A percentile compares a stretch with the other conserved stretches of the same genome.
phyloP scores from a whole-genome alignment of 2,329 filamentous ascomycete species.

The Monosporascus sp. region DNA sequence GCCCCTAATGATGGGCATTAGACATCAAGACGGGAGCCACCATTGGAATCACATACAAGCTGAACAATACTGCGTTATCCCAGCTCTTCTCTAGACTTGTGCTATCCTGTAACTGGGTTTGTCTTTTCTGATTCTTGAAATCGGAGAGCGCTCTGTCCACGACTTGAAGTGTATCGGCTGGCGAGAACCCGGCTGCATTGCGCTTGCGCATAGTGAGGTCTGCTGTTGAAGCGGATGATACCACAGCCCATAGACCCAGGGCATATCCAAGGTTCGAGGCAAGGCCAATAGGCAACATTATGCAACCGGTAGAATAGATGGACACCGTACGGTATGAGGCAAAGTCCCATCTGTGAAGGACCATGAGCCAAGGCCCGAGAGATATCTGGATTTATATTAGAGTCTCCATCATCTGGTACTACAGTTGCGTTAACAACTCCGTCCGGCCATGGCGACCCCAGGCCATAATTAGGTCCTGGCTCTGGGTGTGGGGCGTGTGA shows the following conservation, averaged over 20 bases:
- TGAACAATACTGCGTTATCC: constrained; percentile 32
- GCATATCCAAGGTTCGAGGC: not conserved
- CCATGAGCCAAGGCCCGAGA: too few species aligned
- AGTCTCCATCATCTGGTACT: too few species aligned
- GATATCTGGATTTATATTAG: too few species aligned
- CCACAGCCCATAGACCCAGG: not conserved
- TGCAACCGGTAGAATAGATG: not conserved
- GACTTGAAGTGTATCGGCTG: not conserved
- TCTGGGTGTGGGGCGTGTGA: not conserved
- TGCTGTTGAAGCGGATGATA: not conserved
- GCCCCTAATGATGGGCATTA: not conserved
- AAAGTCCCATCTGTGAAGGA: not conserved
- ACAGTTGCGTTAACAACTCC: too few species aligned
- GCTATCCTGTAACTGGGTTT: constrained; percentile 19
- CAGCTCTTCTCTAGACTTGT: constrained; percentile 34
- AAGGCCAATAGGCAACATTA: not conserved
- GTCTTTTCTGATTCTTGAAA: not conserved
- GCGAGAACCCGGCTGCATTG: not conserved
- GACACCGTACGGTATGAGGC: not conserved
- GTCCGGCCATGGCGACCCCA: too few species aligned
- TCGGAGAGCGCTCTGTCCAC: not conserved
- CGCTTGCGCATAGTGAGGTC: not conserved
- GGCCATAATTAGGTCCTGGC: too few species aligned
- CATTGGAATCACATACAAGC: constrained; percentile 16
- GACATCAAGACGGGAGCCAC: not conserved